Evolutionary conservation across 192 early-diverging fungal genomes (phyloP), one percentile per base, ranked within the genome.

Genomic region (Coemansia sp.): DNA sequence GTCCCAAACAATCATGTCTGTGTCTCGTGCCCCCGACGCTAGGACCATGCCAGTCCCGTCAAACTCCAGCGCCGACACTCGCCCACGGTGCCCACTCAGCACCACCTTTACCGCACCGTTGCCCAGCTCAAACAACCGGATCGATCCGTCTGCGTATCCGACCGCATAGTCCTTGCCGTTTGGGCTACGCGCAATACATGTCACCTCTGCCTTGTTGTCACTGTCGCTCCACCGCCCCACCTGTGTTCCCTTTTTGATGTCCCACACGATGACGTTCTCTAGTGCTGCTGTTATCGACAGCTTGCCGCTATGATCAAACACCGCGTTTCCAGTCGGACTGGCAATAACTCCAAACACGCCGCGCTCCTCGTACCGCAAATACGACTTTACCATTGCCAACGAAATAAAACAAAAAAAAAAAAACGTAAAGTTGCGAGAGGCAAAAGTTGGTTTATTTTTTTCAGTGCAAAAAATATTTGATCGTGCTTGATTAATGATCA

Each of bases 1-100:
- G 65, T 98, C 95, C 96, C 96, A 98, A 22, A 98, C 63, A 63
- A 98, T 90, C 27, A 98, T 61, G 73, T 98, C 93, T 5, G 95
- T 98, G 64, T 98, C 96, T 54, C 73, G 85, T 17, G 94, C 90
- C 17, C 95, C 96, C 4, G 95, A 97, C 0, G 88, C 95, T 19
- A 98, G 84, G 11, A 88, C 81, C 15, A 90, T 86, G 19, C 94
- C 95, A 37, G 81, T 75, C 14, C 76, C 65, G 46, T 97, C 94
- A 65, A 92, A 98, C 15, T 85, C 72, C 18, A 98, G 72, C 9
- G 92, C 85, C 34, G 94, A 86, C 3, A 98, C 89, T 2, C 91
- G 86, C 3, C 90, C 85, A 29, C 88, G 85, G 82, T 98, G 96
- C 10, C 96, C 96, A 65, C 92, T 96, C 64, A 98, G 88, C 21